Base-by-base conservation (phyloP, 495 filamentous ascomycete genomes). In the Hyaloscypha bicolor region DNA sequence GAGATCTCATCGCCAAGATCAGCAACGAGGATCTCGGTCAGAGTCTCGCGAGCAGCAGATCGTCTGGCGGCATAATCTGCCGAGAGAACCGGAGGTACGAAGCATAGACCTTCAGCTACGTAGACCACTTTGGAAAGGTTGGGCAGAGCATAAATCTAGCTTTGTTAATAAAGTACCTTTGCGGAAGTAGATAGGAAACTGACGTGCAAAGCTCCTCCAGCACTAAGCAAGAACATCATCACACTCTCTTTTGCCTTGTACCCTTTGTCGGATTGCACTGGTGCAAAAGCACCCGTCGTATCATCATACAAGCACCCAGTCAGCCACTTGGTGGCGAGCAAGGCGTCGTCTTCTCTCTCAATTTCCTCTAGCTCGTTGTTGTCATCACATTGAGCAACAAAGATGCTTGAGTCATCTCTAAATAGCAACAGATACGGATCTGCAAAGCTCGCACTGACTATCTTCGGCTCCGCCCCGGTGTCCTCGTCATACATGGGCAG, bases 391-490 rank as follows among this genome's bases (percentile, higher is more conserved):
- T 90, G 83, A 25, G 93, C 87, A 32, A 98, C 81, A 48, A 90
- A 84, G 9, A 91, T 82, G 59, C 90, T 93, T 0, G 84, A 85
- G 75, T 97, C 93, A 65, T 97, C 91, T 64, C 91, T 85, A 52
- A 97, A 75, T 4, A 99, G 84, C 2, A 96, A 80, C n/a, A 99
- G 73, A 74, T 91, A 97, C 6, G 93, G 93, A 73, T 97, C 95
- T 14, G 84, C 82, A 70, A 98, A 91, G 76, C 91, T 95, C n/a
- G 90, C 90, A 72, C 85, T 91, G 51, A 92, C 78, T 31, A 94
- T 89, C 45, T 87, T 82, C 5, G 91, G 87, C 68, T 93, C 91
- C 12, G 84, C 85, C 22, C 88, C 93, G 0, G 87, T 92, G 56
- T 92, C 91, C 71, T 97, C 95, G 68, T 98, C 94, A 63, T 87